Conservation (phyloP, 495 filamentous ascomycete genomes). For the Penicillium cosmopolitanum region DNA sequence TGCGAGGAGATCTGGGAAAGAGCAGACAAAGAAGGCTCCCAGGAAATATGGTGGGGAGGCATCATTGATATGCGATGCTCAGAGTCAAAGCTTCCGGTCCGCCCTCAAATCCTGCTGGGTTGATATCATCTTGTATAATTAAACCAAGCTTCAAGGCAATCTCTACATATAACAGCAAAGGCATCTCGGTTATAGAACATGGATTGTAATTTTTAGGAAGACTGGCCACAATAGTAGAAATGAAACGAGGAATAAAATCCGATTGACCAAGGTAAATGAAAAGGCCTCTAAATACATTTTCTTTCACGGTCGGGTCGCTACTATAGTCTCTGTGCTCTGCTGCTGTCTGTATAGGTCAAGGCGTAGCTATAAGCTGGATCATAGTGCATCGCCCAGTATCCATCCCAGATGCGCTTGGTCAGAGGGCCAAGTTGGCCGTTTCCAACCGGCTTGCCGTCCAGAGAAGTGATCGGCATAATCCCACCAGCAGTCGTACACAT, state of each 20-base stretch:
- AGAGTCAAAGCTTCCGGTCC: conserved; percentile 1
- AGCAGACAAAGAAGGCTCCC: neutral
- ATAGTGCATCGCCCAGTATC: conserved; percentile 45
- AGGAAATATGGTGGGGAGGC: conserved; percentile 15
- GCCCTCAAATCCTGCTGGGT: conserved; percentile 5
- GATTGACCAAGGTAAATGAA: too few species aligned
- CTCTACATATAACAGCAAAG: too few species aligned
- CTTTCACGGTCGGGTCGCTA: neutral
- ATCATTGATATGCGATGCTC: conserved; percentile 13
- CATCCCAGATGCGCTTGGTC: conserved; percentile 46
- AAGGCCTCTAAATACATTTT: neutral
- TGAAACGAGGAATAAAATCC: too few species aligned
- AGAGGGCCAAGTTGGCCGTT: conserved; percentile 39
- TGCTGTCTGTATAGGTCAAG: neutral
- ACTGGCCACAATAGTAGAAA: too few species aligned
- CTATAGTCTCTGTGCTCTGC: neutral
- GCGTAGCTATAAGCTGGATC: conserved; percentile 32
- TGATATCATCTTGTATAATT: neutral
- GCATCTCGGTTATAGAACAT: too few species aligned
- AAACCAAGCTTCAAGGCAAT: too few species aligned
- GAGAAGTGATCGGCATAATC: conserved; percentile 42
- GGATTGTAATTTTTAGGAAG: too few species aligned
- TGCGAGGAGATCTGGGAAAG: conserved; percentile 13
- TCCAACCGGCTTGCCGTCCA: conserved; percentile 39
- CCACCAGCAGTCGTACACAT: conserved; percentile 46